Conservation (phyloP, 1,284 basidiomycete genomes). For the Ceratobasidium sp. region DNA sequence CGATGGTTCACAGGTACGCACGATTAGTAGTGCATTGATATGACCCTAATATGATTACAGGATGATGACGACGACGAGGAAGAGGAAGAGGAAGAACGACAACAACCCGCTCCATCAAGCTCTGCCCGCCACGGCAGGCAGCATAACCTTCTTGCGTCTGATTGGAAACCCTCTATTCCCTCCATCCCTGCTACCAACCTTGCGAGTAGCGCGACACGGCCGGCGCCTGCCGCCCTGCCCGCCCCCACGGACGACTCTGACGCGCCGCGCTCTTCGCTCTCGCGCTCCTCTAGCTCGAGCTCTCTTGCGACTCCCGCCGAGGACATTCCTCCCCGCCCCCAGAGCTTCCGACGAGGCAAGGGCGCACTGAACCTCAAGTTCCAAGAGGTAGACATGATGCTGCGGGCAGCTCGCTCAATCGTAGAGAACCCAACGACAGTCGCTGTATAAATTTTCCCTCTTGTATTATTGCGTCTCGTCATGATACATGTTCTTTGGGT, state of each 20-base stretch:
- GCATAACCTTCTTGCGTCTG: slow-evolving; percentile 20
- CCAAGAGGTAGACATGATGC: slow-evolving; percentile 36
- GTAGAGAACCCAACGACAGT: slow-evolving; percentile 19
- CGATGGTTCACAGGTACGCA: slow-evolving; percentile 56
- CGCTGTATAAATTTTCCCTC: slow-evolving; percentile 12
- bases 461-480: not conserved
- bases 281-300: slow-evolving; percentile 38
- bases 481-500: slow-evolving; percentile 8
- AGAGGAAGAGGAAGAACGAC: slow-evolving; percentile 46
- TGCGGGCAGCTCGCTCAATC: slow-evolving; percentile 37
- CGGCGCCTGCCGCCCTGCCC: not conserved
- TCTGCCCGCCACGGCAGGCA: slow-evolving; percentile 33
- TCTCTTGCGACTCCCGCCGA: slow-evolving; percentile 29
- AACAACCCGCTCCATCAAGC: slow-evolving; percentile 18
- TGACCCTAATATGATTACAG: slow-evolving; percentile 3
- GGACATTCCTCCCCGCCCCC: slow-evolving; percentile 23
- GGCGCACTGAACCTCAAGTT: slow-evolving; percentile 43
- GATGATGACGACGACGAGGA: slow-evolving; percentile 41
- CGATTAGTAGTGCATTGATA: not conserved
- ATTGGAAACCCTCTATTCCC: slow-evolving; percentile 23
- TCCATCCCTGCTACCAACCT: not conserved
- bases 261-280: slow-evolving; percentile 19
- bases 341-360: slow-evolving; percentile 27
- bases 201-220: not conserved
- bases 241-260: slow-evolving; percentile 17